Base-by-base conservation (phyloP, 768 basidiomycete species). In the Termitomyces heimii region DNA sequence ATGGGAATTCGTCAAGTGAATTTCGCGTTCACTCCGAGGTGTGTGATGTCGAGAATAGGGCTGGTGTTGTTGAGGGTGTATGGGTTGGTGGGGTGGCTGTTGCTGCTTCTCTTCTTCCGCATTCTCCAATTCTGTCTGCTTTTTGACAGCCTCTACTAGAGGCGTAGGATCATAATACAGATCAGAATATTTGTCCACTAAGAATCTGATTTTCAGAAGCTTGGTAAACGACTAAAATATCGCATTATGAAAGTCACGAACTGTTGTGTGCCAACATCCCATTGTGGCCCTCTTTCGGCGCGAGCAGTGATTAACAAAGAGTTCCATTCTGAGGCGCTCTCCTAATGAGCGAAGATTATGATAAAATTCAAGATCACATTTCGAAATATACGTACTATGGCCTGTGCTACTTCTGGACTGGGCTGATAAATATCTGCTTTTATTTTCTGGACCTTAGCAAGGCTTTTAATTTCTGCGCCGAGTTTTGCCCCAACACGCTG, bases 201-300 rank as follows among this genome's bases (percentile, higher is more conserved):
- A 77, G 67, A 90, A 92, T 62, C 89, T 92, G 57, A 35, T 28
- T 29, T 50, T 10, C 18, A 31, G 20, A 9, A 22, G 26, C 29
- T 43, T 44, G 24, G 34, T 31, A 29, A 57, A 22, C 26, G 9
- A 26, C 34, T 26, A 24, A 14, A 18, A 44, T 40, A 20, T 12
- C 4, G 12, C 49, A 43, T 56, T 24, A 29, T 16, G 24, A 10
- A 29, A 58, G 48, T 47, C n/a, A 78, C 88, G 63, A 63, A 92
- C 91, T 88, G 85, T 68, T 93, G 90, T 14, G 91, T 91, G 18
- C 88, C 88, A 39, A 92, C 77, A 67, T 93, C 91, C 90, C 90
- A 93, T 64, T 92, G 90, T 4, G 91, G 91, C 0, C 91, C 91
- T 58, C 91, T 77, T 57, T 88, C 84, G 8, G 90, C 91, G 37